Percentiles rank a stretch among this genome's conserved stretches.
phyloP scores from a whole-genome alignment of 768 basidiomycete genomes.

The Gyrodon lividus region DNA sequence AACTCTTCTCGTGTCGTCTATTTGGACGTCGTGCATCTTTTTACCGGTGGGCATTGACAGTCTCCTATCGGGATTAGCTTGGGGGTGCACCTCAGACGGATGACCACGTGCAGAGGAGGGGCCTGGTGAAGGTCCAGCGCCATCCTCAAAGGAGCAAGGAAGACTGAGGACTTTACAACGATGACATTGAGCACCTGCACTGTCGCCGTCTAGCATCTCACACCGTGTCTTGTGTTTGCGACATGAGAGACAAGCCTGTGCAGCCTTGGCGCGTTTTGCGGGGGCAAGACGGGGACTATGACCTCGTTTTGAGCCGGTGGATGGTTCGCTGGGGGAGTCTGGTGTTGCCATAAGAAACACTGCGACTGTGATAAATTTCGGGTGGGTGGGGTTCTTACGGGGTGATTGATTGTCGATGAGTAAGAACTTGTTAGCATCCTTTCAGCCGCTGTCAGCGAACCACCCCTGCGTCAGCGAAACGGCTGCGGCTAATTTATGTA shows the following conservation, averaged over 20 bases:
- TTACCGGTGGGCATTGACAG: constrained; percentile 22
- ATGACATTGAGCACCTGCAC: constrained; percentile 41
- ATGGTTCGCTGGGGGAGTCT: constrained; percentile 19
- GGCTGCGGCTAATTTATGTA: too few species aligned
- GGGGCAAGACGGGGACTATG: constrained; percentile 30
- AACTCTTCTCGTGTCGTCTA: constrained; percentile 24
- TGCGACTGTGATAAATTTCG: neutral
- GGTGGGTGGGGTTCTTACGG: neutral
- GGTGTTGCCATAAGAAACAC: constrained; percentile 15
- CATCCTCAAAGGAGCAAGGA: constrained; percentile 46
- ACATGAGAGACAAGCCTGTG: constrained; percentile 46
- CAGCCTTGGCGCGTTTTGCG: constrained; percentile 41
- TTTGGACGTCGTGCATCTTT: constrained; percentile 15
- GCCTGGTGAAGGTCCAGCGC: constrained; percentile 13
- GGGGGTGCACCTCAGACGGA: constrained; percentile 20
- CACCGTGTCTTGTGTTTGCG: constrained; percentile 50
- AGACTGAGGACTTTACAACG: constrained; percentile 49
- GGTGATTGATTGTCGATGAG: too few species aligned
- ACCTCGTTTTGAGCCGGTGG: constrained; percentile 29
- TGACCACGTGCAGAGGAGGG: constrained; percentile 19
- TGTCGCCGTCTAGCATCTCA: constrained; percentile 45
- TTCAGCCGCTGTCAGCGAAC: too few species aligned
- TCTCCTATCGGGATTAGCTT: constrained; percentile 22
- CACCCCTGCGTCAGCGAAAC: neutral
- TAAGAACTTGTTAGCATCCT: too few species aligned